These are phyloP conservation scores for Aegilops speltoides DNA, from an alignment of 176 grass and related monocot genomes.

Conservation along the genomic window DNA sequence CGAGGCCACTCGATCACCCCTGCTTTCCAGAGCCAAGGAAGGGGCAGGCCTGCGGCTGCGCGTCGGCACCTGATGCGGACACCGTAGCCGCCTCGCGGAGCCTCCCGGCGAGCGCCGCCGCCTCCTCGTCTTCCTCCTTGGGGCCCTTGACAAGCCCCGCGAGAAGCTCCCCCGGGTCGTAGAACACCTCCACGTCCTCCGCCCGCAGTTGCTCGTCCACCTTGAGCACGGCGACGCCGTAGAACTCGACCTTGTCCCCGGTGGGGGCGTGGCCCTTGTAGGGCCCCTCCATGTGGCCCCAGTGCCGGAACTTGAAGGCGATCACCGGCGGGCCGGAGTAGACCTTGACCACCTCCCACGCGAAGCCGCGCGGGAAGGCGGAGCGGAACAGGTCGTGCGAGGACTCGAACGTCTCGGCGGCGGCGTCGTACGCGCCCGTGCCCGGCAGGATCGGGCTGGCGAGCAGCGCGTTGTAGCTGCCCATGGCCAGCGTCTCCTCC, in stretches of 20 bases:
- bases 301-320: slow-evolving; percentile 91
- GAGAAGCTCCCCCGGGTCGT: slow-evolving; percentile 80
- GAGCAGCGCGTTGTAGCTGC: slow-evolving; percentile 95
- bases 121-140: neutral
- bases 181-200: slow-evolving; percentile 85
- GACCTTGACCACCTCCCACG: slow-evolving; percentile 75
- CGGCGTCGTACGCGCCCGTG: slow-evolving; percentile 61
- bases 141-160: slow-evolving; percentile 65
- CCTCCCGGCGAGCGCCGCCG: slow-evolving; percentile 34
- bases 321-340: slow-evolving; percentile 71
- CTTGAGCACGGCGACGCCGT: slow-evolving; percentile 81
- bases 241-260: slow-evolving; percentile 71
- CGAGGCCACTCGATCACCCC: neutral
- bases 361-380: slow-evolving; percentile 81
- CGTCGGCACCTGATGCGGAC: slow-evolving; percentile 18
- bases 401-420: slow-evolving; percentile 78
- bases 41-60: slow-evolving; percentile 22
- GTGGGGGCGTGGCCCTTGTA: slow-evolving; percentile 73
- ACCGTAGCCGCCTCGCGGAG: slow-evolving; percentile 17
- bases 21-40: slow-evolving; percentile 36
- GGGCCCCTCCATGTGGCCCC: slow-evolving; percentile 74
- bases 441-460: slow-evolving; percentile 48
- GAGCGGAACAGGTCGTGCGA: slow-evolving; percentile 72
- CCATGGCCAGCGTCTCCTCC: slow-evolving; percentile 66
- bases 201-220: slow-evolving; percentile 77